A percentile compares a stretch with the other conserved stretches of the same genome.
phyloP scores from a whole-genome alignment of 306 rosid species.

The Cucurbita ficifolia region DNA sequence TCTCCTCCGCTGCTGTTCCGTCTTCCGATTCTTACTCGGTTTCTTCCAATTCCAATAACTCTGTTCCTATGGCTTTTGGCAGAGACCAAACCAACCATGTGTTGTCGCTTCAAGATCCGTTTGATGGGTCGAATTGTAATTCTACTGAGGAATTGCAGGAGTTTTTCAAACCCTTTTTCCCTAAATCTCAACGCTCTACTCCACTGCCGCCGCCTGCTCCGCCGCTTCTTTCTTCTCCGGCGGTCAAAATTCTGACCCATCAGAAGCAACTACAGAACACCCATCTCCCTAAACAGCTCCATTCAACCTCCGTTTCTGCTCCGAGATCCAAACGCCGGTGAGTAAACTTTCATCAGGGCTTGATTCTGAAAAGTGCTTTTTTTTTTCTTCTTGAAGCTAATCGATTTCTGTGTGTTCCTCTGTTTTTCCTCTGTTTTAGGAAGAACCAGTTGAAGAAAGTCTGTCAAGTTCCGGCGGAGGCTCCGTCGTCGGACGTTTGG shows the following conservation, averaged over 20 bases:
- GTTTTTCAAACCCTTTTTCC: conserved; percentile 74
- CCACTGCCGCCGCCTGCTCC: conserved; percentile 9
- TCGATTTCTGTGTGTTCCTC: background rate
- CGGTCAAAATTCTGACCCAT: conserved; percentile 20
- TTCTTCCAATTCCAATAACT: background rate
- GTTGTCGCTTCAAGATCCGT: conserved; percentile 32
- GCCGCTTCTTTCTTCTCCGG: conserved; percentile 14
- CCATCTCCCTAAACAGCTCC: conserved; percentile 24
- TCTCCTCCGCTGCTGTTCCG: conserved; percentile 13
- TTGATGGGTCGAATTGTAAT: conserved; percentile 13
- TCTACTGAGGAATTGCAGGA: conserved; percentile 60
- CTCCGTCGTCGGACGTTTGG: conserved; percentile 85
- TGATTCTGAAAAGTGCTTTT: background rate
- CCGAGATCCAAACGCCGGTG: conserved; percentile 81
- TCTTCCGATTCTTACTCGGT: conserved; percentile 10
- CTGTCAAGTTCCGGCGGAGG: conserved; percentile 76
- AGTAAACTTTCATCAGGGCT: conserved; percentile 3
- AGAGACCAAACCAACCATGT: conserved; percentile 12
- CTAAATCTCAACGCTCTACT: conserved; percentile 25
- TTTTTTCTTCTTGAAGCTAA: background rate
- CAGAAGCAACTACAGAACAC: conserved; percentile 20
- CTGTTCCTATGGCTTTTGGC: conserved; percentile 11
- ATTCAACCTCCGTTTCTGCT: conserved; percentile 24
- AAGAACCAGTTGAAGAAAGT: conserved; percentile 87
- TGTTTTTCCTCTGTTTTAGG: conserved; percentile 17